Conservation (phyloP, 495 filamentous ascomycete species). For the Hamigera avellanea region DNA sequence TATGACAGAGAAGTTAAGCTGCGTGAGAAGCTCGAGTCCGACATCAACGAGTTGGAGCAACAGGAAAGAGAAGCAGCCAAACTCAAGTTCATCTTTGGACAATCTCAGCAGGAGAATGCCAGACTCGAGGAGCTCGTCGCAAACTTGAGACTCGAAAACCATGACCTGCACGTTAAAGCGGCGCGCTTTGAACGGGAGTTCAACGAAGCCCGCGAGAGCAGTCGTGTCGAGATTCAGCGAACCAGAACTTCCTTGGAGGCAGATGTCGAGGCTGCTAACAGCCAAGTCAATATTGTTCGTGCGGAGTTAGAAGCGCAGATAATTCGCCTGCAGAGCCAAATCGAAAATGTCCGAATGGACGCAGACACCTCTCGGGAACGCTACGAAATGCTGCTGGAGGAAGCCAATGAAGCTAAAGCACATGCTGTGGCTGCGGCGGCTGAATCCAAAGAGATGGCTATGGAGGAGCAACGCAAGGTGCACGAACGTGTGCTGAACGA, state of each 20-base stretch:
- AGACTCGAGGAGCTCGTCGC: constrained; percentile 55
- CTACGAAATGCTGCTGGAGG: constrained; percentile 68
- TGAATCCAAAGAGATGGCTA: constrained; percentile 46
- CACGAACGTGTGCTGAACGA: constrained; percentile 63
- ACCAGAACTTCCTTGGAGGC: constrained; percentile 65
- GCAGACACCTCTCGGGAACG: constrained; percentile 60
- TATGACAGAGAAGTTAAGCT: constrained; percentile 67
- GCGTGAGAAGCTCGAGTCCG: constrained; percentile 65
- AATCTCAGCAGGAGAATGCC: constrained; percentile 41
- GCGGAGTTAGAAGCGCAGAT: constrained; percentile 67
- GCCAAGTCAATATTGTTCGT: constrained; percentile 69
- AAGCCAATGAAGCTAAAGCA: constrained; percentile 43
- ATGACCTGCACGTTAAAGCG: constrained; percentile 46
- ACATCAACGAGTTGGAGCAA: constrained; percentile 63
- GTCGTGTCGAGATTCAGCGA: constrained; percentile 63
- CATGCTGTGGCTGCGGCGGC: constrained; percentile 42
- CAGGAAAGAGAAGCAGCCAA: constrained; percentile 60
- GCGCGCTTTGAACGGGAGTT: constrained; percentile 72
- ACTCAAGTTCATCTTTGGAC: constrained; percentile 40
- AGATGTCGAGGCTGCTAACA: constrained; percentile 70
- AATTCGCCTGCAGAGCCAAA: constrained; percentile 50
- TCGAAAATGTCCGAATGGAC: constrained; percentile 62
- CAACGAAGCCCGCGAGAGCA: constrained; percentile 67
- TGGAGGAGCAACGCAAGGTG: constrained; percentile 55
- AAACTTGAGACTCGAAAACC: constrained; percentile 55